Evolutionary conservation across 2,329 filamentous ascomycete species (phyloP), one percentile per base, ranked within the genome.

Genomic region (Hysterium pulicare): DNA sequence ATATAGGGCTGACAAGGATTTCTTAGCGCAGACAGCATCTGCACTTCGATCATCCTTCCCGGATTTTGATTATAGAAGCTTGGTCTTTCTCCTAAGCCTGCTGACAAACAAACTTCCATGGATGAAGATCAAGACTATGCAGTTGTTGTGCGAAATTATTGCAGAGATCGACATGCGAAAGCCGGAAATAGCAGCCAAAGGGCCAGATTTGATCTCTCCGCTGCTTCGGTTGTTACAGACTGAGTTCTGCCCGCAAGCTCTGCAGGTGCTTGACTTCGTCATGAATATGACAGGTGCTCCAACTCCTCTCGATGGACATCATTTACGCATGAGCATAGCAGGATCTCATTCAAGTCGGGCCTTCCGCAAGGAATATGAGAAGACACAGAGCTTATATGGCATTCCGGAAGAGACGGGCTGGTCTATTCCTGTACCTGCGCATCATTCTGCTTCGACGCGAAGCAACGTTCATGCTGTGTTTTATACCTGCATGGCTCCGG

Each of bases 241-340:
- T 1, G 89, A 95, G 46, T 90, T 90, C 57, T 97, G 90, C 64
- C 89, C 93, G 66, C 86, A 95, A 59, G 93, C 93, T 9, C 73
- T 98, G 8, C 83, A 89, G 51, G 91, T 98, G 1, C 74, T 98
- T 45, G 93, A 98, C 65, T 87, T 91, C 50, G 93, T 97, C 55
- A 95, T 96, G 79, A 88, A 87, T 21, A 91, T 97, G 74, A 90
- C 90, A 0, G 87, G 88, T 4, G 90, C 87, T 3, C 52, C 64
- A 4, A 74, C 70, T 23, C 86, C 91, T 1, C 89, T 95, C 78
- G 93, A 97, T 66, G 89, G 87, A 55, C 89, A 96, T 55, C 90
- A 97, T 60, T 72, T 98, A 45, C 83, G 93, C 30, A 98, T 98
- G 94, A 97, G 91, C 67, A 96, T 98, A 89, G 90, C 90, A 4